Conservation (phyloP, 202 grass and related monocot species). For the Bolboschoenoplectus hybrid region DNA sequence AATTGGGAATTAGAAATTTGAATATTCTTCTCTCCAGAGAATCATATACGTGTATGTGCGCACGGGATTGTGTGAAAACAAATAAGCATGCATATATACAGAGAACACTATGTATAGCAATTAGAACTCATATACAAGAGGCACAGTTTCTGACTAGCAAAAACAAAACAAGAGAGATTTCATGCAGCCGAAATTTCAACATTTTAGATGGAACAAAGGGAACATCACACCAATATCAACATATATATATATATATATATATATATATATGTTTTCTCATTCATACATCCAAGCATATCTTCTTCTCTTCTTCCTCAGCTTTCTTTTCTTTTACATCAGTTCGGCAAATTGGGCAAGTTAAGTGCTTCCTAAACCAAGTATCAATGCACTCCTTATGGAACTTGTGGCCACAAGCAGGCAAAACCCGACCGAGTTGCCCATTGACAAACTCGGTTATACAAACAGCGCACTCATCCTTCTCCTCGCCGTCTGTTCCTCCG, state of each 20-base stretch:
- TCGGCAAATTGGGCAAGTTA: conserved; percentile 66
- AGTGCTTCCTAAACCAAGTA: conserved; percentile 57
- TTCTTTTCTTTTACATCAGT: conserved; percentile 25
- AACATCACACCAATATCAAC: not conserved
- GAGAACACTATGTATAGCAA: too few relatives aligned
- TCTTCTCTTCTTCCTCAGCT: not conserved
- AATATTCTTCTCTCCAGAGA: too few relatives aligned
- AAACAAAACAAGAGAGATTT: not conserved
- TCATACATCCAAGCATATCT: conserved; percentile 14
- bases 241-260: not conserved
- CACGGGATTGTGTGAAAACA: not conserved
- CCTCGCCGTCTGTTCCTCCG: not conserved
- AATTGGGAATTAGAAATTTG: not conserved
- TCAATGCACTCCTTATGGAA: conserved; percentile 78
- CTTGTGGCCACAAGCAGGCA: conserved; percentile 64
- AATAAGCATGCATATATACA: not conserved
- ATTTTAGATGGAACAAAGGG: not conserved
- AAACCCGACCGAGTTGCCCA: conserved; percentile 50
- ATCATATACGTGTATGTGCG: too few relatives aligned
- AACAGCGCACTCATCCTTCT: conserved; percentile 57
- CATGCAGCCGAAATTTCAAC: not conserved
- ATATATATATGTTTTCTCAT: not conserved
- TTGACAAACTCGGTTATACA: conserved; percentile 68
- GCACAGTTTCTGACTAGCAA: not conserved
- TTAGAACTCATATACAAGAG: not conserved